These are phyloP conservation scores for Stereocaulon alpinum DNA, from an alignment of 495 filamentous ascomycete species.

Conservation along the genomic window DNA sequence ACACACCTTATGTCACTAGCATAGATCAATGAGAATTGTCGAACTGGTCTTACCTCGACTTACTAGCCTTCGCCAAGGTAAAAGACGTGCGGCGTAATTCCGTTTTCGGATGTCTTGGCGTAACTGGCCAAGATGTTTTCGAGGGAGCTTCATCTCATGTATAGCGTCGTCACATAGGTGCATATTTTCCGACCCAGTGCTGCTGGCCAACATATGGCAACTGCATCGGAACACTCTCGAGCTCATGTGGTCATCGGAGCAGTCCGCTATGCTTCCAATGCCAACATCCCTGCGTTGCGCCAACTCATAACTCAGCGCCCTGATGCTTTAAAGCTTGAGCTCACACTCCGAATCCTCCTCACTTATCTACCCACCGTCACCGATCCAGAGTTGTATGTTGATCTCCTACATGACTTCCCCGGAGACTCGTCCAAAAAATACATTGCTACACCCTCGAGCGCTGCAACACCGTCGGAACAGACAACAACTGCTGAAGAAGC, in stretches of 20 bases:
- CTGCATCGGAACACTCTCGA: background rate
- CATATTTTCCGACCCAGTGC: too few species aligned
- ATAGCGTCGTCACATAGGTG: too few species aligned
- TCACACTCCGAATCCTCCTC: conserved; percentile 69
- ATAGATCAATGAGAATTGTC: too few species aligned
- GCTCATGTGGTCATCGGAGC: conserved; percentile 42
- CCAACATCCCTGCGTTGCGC: conserved; percentile 52
- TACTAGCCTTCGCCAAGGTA: too few species aligned
- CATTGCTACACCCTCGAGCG: background rate
- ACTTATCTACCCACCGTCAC: conserved; percentile 75
- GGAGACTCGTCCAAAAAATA: background rate
- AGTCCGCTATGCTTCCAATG: conserved; percentile 35
- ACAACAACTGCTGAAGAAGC: conserved; percentile 55
- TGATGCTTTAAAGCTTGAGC: conserved; percentile 51
- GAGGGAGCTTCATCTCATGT: too few species aligned
- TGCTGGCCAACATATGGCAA: background rate
- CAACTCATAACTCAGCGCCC: conserved; percentile 49
- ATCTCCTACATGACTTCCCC: conserved; percentile 45
- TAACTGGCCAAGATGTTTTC: too few species aligned
- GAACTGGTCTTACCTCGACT: too few species aligned
- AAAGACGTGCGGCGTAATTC: too few species aligned
- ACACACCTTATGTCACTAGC: too few species aligned
- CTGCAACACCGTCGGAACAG: background rate
- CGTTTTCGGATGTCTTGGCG: too few species aligned
- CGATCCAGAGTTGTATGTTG: conserved; percentile 52